Base-by-base conservation (phyloP, 2,329 filamentous ascomycete species). In the Tolypocladium guangdongense region DNA sequence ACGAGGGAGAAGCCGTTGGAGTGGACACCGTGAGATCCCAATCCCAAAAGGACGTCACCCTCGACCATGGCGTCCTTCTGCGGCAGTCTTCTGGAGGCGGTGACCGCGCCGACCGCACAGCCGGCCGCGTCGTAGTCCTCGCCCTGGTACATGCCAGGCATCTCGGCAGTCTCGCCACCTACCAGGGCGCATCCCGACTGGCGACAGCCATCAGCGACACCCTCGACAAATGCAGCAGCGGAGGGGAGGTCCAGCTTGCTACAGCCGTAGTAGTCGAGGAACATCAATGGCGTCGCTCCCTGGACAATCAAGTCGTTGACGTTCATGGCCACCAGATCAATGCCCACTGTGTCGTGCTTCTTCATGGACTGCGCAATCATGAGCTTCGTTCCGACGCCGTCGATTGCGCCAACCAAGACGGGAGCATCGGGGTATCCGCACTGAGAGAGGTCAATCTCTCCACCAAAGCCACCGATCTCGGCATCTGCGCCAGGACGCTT, bases 1-100 rank as follows among this genome's bases (percentile, higher is more conserved):
- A 97, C 87, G n/a, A 99, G 84, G 0, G 91, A 96, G 77, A 95
- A 99, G 49, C 93, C 93, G 71, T 99, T 99, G 36, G 91, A 96
- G 76, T 99, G 93, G 1, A 92, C 82, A 35, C 93, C 93, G 54
- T 82, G 88, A 27, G 90, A 96, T 12, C 81, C 85, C 12, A 99
- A 78, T 24, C 90, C 93, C 6, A 99, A 77, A 2, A 99, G 80
- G 4, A 96, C 76, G 65, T 99, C 92, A 33, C 92, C 93, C 56
- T 80, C 77, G 8, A 72, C 71, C 92, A 99, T 97, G 60, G 78
- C 77, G 11, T 81, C 76, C 58, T 81, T 86, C 60, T 86, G 81
- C 0, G 93, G 93, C 38, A 99, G 81, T 53, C 92, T 81, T 50
- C 80, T 76, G 6, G 79, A 80, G 36, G 80, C 72, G 37, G 78